These are phyloP conservation scores for Hirsutella rhossiliensis DNA, from an alignment of 2,329 filamentous ascomycete species.

Conservation along the genomic window DNA sequence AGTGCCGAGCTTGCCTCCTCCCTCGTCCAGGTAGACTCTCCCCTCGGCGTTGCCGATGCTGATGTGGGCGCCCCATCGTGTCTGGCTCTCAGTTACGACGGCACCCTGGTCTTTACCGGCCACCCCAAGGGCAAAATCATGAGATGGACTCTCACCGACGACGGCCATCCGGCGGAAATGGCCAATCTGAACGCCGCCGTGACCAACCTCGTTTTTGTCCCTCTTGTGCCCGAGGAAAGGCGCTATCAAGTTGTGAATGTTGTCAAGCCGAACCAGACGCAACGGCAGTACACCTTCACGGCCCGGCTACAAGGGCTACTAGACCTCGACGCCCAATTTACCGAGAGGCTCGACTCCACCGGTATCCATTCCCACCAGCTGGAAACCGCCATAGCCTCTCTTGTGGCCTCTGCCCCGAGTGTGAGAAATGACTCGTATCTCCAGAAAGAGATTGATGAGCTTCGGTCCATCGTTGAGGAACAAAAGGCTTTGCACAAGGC, in stretches of 20 bases:
- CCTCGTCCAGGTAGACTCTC: conserved; percentile 40
- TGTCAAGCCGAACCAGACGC: conserved; percentile 67
- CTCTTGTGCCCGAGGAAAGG: conserved; percentile 35
- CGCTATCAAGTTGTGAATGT: conserved; percentile 45
- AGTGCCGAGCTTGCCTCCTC: conserved; percentile 42
- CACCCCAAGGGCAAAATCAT: conserved; percentile 70
- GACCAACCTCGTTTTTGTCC: conserved; percentile 67
- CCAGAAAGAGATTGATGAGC: conserved; percentile 28
- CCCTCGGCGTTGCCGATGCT: conserved; percentile 44
- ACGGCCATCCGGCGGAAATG: conserved; percentile 54
- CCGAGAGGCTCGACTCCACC: conserved; percentile 29
- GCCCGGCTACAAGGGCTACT: conserved; percentile 44
- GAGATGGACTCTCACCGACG: conserved; percentile 67
- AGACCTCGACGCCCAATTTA: conserved; percentile 28
- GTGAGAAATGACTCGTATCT: conserved; percentile 9
- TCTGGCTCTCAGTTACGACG: conserved; percentile 69
- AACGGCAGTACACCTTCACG: conserved; percentile 52
- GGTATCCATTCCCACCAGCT: conserved; percentile 36
- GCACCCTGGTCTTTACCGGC: conserved; percentile 66
- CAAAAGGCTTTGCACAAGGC: conserved; percentile 19
- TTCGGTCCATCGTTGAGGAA: conserved; percentile 32
- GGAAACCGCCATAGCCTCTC: conserved; percentile 35
- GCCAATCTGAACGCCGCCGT: conserved; percentile 68
- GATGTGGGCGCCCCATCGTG: conserved; percentile 55
- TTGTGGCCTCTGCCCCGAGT: conserved; percentile 18